These are phyloP conservation scores for Alternaria consortialis DNA, from an alignment of 2,329 filamentous ascomycete genomes.

Conservation along the genomic window DNA sequence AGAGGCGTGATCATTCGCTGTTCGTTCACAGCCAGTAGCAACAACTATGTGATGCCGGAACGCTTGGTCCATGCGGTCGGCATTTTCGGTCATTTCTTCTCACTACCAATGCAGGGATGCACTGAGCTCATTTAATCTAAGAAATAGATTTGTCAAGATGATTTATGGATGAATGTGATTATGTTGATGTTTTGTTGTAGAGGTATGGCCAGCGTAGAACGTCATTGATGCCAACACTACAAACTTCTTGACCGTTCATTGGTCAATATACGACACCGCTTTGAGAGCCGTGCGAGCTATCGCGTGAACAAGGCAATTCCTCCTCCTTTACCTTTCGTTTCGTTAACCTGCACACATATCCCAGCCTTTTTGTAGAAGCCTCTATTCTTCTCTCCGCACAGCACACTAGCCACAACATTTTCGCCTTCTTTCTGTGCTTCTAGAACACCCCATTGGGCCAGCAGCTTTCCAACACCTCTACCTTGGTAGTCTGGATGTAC, in stretches of 20 bases:
- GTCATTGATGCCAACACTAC: background rate
- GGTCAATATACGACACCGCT: background rate
- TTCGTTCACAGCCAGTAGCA: background rate
- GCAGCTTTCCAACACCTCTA: constrained; percentile 48
- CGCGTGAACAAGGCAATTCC: constrained; percentile 35
- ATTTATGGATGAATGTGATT: background rate
- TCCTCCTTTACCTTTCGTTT: constrained; percentile 6
- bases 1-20: background rate
- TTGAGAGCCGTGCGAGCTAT: background rate
- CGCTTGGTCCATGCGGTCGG: background rate
- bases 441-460: constrained; percentile 51
- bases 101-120: background rate
- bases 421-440: constrained; percentile 44
- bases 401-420: constrained; percentile 33
- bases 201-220: background rate
- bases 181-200: too few relatives aligned
- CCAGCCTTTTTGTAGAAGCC: constrained; percentile 39
- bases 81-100: constrained; percentile 2
- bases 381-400: constrained; percentile 44
- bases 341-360: constrained; percentile 23
- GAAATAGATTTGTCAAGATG: background rate
- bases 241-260: background rate
- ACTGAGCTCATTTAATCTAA: background rate
- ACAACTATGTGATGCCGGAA: background rate
- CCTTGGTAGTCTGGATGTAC: constrained; percentile 48